These are phyloP conservation scores for Boletus rubescentipes DNA, from an alignment of 768 basidiomycete species.

Conservation along the genomic window DNA sequence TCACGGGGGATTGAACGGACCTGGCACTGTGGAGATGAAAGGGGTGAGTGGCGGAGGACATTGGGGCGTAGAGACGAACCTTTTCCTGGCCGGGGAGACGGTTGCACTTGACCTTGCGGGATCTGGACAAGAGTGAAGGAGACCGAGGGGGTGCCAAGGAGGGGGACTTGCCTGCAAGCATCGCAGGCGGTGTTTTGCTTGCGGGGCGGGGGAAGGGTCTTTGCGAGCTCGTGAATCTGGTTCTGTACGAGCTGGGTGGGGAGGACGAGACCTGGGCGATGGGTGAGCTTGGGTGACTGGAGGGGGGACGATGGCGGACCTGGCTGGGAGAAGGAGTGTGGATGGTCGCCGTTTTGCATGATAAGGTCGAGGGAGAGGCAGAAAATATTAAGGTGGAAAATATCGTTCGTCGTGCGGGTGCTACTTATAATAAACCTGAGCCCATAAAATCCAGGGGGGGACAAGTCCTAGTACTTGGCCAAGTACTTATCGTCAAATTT, in stretches of 20 bases:
- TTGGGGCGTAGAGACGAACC: slow-evolving; percentile 41
- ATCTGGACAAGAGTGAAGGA: slow-evolving; percentile 40
- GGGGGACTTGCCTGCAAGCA: slow-evolving; percentile 67
- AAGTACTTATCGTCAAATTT: slow-evolving; percentile 27
- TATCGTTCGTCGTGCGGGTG: slow-evolving; percentile 9
- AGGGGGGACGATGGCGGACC: slow-evolving; percentile 14
- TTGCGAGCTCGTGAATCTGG: slow-evolving; percentile 79
- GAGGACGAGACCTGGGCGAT: slow-evolving; percentile 52
- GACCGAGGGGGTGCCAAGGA: background rate
- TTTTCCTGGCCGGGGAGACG: slow-evolving; percentile 80
- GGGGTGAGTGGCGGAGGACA: slow-evolving; percentile 8
- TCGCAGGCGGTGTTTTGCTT: slow-evolving; percentile 95
- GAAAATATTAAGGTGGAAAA: slow-evolving; percentile 29
- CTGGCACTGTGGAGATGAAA: slow-evolving; percentile 55
- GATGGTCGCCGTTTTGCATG: slow-evolving; percentile 32
- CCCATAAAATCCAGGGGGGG: slow-evolving; percentile 15
- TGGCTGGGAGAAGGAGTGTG: slow-evolving; percentile 36
- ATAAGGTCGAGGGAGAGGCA: slow-evolving; percentile 22
- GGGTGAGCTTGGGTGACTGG: background rate
- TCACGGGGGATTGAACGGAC: slow-evolving; percentile 38
- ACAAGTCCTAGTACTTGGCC: slow-evolving; percentile 11
- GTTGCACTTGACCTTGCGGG: slow-evolving; percentile 88
- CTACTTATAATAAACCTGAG: slow-evolving; percentile 26
- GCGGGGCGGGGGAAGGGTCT: slow-evolving; percentile 77
- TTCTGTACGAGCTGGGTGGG: slow-evolving; percentile 71